These are phyloP conservation scores for Ceratocystis eucalypticola DNA, from an alignment of 2,329 filamentous ascomycete species.

Conservation along the genomic window DNA sequence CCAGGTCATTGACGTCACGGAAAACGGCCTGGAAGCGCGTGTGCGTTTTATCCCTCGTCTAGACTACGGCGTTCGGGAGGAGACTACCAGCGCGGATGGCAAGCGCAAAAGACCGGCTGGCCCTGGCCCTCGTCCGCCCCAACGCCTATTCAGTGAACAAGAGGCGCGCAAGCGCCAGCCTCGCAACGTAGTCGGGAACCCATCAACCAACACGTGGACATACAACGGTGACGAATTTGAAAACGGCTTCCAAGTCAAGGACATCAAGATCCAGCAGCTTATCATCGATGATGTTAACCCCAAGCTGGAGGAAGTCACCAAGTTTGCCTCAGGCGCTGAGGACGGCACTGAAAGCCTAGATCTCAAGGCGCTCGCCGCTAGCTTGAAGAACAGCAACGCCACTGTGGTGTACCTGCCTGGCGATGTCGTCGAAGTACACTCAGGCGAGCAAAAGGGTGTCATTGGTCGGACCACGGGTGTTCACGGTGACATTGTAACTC, in stretches of 20 bases:
- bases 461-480: slow-evolving; percentile 75
- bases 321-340: slow-evolving; percentile 74
- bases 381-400: slow-evolving; percentile 69
- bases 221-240: slow-evolving; percentile 85
- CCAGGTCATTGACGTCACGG: slow-evolving; percentile 81
- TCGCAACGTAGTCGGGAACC: slow-evolving; percentile 48
- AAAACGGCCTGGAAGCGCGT: slow-evolving; percentile 78
- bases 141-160: slow-evolving; percentile 79
- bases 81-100: slow-evolving; percentile 41
- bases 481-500: slow-evolving; percentile 80
- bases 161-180: slow-evolving; percentile 84
- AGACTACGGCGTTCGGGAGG: slow-evolving; percentile 82
- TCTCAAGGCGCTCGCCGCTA: slow-evolving; percentile 77
- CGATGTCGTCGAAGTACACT: slow-evolving; percentile 91
- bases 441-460: slow-evolving; percentile 87
- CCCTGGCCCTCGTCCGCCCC: slow-evolving; percentile 60
- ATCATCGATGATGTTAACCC: slow-evolving; percentile 85
- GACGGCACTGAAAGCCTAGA: slow-evolving; percentile 92
- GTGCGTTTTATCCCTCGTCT: slow-evolving; percentile 81
- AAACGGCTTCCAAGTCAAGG: slow-evolving; percentile 85
- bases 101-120: slow-evolving; percentile 67
- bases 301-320: slow-evolving; percentile 87
- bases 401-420: slow-evolving; percentile 80
- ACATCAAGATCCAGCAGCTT: slow-evolving; percentile 78
- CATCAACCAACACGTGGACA: slow-evolving; percentile 65